These are phyloP conservation scores for Fusarium kyushuense DNA, from an alignment of 2,329 filamentous ascomycete species.

Conservation along the genomic window DNA sequence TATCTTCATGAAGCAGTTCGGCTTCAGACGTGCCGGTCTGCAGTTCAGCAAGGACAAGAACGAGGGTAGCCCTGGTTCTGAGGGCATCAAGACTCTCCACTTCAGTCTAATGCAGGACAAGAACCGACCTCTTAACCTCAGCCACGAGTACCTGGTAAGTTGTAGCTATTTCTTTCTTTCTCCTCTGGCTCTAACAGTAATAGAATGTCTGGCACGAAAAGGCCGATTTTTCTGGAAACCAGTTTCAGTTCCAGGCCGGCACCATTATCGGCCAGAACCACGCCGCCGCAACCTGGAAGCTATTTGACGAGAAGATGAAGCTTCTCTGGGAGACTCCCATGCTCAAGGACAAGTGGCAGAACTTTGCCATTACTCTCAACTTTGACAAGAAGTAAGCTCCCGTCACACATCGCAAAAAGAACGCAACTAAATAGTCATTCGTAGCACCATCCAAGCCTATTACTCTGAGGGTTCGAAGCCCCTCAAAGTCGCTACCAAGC, in stretches of 20 bases:
- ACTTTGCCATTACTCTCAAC: constrained; percentile 70
- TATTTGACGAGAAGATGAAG: constrained; percentile 62
- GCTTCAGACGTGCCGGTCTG: constrained; percentile 66
- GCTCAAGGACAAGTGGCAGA: constrained; percentile 66
- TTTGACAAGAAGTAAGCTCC: constrained; percentile 65
- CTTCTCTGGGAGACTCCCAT: constrained; percentile 65
- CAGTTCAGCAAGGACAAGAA: constrained; percentile 42
- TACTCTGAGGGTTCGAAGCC: constrained; percentile 63
- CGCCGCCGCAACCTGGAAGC: constrained; percentile 56
- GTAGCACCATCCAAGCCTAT: constrained; percentile 67
- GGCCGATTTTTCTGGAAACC: constrained; percentile 61
- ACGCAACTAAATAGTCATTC: constrained; percentile 21
- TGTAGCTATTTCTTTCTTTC: rapidly evolving
- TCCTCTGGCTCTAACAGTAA: background rate
- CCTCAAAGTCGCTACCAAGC: constrained; percentile 61
- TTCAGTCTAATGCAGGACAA: constrained; percentile 68
- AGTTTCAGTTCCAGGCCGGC: constrained; percentile 68
- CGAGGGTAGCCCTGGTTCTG: constrained; percentile 65
- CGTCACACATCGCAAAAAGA: background rate
- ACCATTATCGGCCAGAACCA: constrained; percentile 59
- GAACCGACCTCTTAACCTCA: constrained; percentile 65
- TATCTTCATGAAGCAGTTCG: constrained; percentile 70
- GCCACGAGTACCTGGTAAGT: constrained; percentile 69
- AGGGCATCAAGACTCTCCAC: constrained; percentile 70
- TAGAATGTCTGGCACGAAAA: constrained; percentile 60